These are phyloP conservation scores for Tripterygium wilfordii DNA, from an alignment of 177 flowering plant species.

Conservation along the genomic window DNA sequence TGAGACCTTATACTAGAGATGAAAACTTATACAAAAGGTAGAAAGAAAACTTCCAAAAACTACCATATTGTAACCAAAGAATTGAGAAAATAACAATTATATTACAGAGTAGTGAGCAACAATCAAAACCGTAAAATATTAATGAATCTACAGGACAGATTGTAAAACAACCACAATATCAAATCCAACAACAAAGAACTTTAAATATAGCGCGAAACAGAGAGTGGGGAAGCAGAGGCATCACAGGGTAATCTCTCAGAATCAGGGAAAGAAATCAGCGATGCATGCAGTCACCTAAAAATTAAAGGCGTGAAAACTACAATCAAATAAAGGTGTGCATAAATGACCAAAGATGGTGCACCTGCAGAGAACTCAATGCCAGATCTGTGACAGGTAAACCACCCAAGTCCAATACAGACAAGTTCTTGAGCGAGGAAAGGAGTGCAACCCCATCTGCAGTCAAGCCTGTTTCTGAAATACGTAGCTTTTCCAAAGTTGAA, in stretches of 20 bases:
- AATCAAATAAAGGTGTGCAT: background rate
- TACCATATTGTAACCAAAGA: no score
- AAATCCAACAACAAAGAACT: background rate
- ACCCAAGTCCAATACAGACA: slow-evolving; percentile 73
- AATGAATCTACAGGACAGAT: no score
- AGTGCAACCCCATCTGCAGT: slow-evolving; percentile 53
- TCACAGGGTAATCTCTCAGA: no score
- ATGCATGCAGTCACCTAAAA: no score
- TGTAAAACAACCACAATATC: background rate
- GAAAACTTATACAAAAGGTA: no score
- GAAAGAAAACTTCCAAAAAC: no score
- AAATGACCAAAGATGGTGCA: slow-evolving; percentile 8
- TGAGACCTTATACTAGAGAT: no score
- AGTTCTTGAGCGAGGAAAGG: slow-evolving; percentile 51
- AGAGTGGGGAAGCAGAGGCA: background rate
- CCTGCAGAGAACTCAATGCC: slow-evolving; percentile 66
- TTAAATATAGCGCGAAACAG: background rate
- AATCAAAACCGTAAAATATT: no score
- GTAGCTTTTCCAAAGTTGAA: slow-evolving; percentile 51
- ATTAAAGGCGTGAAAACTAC: background rate
- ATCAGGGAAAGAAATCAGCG: no score
- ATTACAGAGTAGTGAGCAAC: no score
- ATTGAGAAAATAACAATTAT: no score
- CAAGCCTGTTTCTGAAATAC: slow-evolving; percentile 66
- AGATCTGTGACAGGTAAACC: slow-evolving; percentile 81